Conservation (phyloP, 140 eudicot species). For the Ambrosia hybrid region DNA sequence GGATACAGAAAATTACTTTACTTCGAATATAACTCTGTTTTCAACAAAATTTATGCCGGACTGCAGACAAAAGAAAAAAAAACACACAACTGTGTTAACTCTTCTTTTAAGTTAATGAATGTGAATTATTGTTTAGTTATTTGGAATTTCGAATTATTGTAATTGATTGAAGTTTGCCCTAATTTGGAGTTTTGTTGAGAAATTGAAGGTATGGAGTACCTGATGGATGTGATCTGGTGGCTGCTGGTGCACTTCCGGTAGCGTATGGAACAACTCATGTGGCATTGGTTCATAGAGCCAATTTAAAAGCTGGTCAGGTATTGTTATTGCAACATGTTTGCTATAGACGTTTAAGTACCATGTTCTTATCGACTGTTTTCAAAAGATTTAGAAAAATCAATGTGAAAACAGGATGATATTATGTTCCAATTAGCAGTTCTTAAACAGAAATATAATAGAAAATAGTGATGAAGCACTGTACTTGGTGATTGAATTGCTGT, state of each 20-base stretch:
- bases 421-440: background rate
- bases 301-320: slow-evolving; percentile 82
- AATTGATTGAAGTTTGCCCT: too few relatives aligned
- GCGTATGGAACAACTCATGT: slow-evolving; percentile 94
- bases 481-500: background rate
- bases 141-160: too few relatives aligned
- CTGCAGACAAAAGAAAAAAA: too few relatives aligned
- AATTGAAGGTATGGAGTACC: slow-evolving; percentile 70
- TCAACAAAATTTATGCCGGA: too few relatives aligned
- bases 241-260: slow-evolving; percentile 87
- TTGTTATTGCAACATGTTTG: background rate
- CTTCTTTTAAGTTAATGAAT: too few relatives aligned
- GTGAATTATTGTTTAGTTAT: too few relatives aligned
- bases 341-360: background rate
- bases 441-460: background rate
- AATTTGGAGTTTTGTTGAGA: background rate
- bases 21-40: too few relatives aligned
- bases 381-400: background rate
- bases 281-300: slow-evolving; percentile 90
- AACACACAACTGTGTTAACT: too few relatives aligned
- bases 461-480: background rate
- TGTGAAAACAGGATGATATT: background rate
- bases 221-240: slow-evolving; percentile 84
- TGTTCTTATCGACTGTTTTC: background rate
- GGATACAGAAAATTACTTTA: too few relatives aligned